phyloP scores from a whole-genome alignment of 495 filamentous ascomycete species.

The Cetradonia linearis region DNA sequence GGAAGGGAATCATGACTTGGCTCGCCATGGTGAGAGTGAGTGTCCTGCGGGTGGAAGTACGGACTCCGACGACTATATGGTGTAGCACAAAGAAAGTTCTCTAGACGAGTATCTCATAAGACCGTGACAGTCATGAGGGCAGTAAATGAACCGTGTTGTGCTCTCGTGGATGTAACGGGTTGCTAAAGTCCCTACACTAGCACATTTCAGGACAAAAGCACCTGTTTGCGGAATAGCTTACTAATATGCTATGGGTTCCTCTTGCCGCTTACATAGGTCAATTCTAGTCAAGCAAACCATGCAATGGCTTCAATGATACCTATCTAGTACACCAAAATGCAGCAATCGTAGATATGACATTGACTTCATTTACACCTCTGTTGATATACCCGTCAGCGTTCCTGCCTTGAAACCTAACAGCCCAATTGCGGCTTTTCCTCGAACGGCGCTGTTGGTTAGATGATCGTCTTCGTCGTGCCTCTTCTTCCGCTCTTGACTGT shows the following conservation, averaged over 20 bases:
- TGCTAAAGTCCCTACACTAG: neutral
- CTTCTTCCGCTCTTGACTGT: neutral
- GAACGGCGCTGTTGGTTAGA: constrained; percentile 26
- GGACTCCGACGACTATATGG: no score
- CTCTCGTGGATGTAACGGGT: constrained; percentile 4
- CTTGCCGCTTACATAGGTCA: neutral
- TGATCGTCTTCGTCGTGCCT: constrained; percentile 4
- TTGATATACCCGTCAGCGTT: constrained; percentile 7
- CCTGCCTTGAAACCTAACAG: constrained; percentile 18
- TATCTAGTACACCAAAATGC: neutral
- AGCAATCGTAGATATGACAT: neutral
- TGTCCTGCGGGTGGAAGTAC: neutral
- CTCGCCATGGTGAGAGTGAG: constrained; percentile 37
- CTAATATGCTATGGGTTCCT: neutral
- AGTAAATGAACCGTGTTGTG: neutral
- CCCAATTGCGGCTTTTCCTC: constrained; percentile 22
- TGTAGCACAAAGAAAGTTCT: no score
- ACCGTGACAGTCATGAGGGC: neutral
- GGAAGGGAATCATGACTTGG: constrained; percentile 61
- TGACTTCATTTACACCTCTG: neutral
- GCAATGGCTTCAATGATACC: neutral
- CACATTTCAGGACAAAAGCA: neutral
- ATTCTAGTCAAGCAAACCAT: no score
- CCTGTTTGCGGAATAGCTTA: neutral
- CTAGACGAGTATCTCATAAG: no score